phyloP scores from a whole-genome alignment of 805 yeast species.

The Metschnikowia cubensis region DNA sequence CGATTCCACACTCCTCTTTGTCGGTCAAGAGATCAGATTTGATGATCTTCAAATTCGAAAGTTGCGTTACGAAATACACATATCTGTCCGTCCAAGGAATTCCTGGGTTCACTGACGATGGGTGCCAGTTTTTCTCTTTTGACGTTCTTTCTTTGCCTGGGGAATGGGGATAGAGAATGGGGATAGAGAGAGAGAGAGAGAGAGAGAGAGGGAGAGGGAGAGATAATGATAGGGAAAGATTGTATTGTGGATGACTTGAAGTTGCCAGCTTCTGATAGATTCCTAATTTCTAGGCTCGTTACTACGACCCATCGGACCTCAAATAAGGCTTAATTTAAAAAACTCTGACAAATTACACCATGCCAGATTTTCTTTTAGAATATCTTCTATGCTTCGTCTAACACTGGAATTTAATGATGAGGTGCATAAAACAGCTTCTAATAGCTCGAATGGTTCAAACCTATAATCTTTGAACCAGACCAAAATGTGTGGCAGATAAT shows the following conservation, averaged over 20 bases:
- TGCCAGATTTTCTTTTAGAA: conserved; percentile 4
- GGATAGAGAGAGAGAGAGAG: too few species aligned
- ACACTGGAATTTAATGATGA: conserved; percentile 9
- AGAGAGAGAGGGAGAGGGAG: too few species aligned
- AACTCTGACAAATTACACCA: conserved; percentile 3
- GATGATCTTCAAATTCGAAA: conserved; percentile 30
- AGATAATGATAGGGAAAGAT: conserved; percentile 50
- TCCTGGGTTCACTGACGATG: conserved; percentile 26
- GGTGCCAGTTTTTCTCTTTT: conserved; percentile 40
- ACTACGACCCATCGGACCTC: conserved; percentile 67
- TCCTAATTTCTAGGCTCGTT: conserved; percentile 60
- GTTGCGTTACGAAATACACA: conserved; percentile 30
- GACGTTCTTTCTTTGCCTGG: conserved; percentile 11
- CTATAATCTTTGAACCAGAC: conserved; percentile 51
- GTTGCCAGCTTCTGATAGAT: conserved; percentile 54
- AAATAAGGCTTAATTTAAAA: conserved; percentile 9
- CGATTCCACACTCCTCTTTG: conserved; percentile 23
- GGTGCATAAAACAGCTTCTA: background rate
- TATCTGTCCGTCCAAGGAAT: conserved; percentile 24
- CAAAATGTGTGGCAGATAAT: conserved; percentile 52
- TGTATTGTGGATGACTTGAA: conserved; percentile 85
- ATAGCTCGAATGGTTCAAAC: background rate
- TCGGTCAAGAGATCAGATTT: conserved; percentile 24
- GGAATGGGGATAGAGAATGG: too few species aligned
- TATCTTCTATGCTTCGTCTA: conserved; percentile 7